These are phyloP conservation scores for Cutaneotrichosporon sp. DNA, from an alignment of 1,284 basidiomycete species.

Conservation along the genomic window DNA sequence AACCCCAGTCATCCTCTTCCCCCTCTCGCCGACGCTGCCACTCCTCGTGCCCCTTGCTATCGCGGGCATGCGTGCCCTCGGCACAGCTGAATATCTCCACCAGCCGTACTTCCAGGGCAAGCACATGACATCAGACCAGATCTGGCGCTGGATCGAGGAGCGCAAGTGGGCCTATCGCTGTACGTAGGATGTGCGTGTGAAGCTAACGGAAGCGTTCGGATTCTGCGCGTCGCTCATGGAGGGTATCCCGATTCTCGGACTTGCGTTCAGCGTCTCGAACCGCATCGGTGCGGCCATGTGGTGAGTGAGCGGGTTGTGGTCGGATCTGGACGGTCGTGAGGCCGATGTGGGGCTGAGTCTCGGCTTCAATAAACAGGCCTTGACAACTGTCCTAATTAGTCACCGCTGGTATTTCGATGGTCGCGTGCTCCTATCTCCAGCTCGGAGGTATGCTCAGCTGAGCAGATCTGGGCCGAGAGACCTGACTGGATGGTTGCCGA, in stretches of 20 bases:
- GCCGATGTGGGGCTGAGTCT: background rate
- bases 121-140: slow-evolving; percentile 68
- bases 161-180: slow-evolving; percentile 80
- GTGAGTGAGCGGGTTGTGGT: slow-evolving; percentile 42
- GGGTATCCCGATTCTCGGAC: slow-evolving; percentile 70
- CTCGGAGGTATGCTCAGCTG: background rate
- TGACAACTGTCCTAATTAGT: no score
- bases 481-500: background rate
- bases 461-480: background rate
- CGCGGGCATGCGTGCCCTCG: slow-evolving; percentile 67
- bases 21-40: slow-evolving; percentile 65
- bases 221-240: slow-evolving; percentile 75
- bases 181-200: slow-evolving; percentile 47
- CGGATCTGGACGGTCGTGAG: background rate
- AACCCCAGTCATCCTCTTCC: slow-evolving; percentile 63
- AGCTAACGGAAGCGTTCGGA: slow-evolving; percentile 64
- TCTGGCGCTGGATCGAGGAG: slow-evolving; percentile 75
- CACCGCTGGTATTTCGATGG: no score
- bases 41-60: slow-evolving; percentile 65
- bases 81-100: slow-evolving; percentile 69
- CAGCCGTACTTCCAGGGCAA: slow-evolving; percentile 76
- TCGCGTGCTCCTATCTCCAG: background rate
- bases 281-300: slow-evolving; percentile 87
- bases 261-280: slow-evolving; percentile 78
- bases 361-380: no score